Conservation (phyloP, 345 rosid genomes). For the Pistacia atlantica region DNA sequence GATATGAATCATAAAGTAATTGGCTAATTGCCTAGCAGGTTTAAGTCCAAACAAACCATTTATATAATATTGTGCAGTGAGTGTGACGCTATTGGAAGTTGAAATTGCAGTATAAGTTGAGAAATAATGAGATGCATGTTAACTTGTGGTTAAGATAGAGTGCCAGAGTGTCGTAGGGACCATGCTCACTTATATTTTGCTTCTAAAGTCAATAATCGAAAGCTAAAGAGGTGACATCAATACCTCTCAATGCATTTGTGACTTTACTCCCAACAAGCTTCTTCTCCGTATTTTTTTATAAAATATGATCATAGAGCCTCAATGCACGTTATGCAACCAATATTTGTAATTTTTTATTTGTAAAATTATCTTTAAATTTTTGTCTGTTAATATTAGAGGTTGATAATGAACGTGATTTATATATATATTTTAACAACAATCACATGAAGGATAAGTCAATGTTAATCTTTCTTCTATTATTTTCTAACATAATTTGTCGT, state of each 20-base stretch:
- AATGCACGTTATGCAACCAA: too few species aligned
- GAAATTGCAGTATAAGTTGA: neutral
- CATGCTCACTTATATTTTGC: slow-evolving; percentile 13
- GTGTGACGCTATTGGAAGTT: neutral
- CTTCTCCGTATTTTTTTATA: neutral
- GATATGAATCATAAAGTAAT: too few species aligned
- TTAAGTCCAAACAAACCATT: too few species aligned
- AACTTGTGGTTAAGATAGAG: neutral
- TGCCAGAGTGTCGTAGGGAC: slow-evolving; percentile 9
- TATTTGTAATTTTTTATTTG: slow-evolving; percentile 28
- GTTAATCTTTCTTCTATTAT: too few species aligned
- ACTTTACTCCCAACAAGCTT: slow-evolving; percentile 9
- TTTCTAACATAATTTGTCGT: too few species aligned
- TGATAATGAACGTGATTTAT: too few species aligned
- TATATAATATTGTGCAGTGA: too few species aligned
- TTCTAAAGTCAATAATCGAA: slow-evolving; percentile 15
- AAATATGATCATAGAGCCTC: neutral
- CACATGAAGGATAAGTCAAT: too few species aligned
- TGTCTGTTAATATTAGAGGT: too few species aligned
- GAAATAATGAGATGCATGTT: neutral
- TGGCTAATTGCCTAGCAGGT: too few species aligned
- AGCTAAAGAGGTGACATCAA: slow-evolving; percentile 14
- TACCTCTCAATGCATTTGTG: slow-evolving; percentile 5
- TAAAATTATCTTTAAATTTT: too few species aligned
- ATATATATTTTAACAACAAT: too few species aligned